A percentile compares a stretch with the other conserved stretches of the same genome.
phyloP scores from a whole-genome alignment of 805 yeast species.

The Suhomyces emberorum region DNA sequence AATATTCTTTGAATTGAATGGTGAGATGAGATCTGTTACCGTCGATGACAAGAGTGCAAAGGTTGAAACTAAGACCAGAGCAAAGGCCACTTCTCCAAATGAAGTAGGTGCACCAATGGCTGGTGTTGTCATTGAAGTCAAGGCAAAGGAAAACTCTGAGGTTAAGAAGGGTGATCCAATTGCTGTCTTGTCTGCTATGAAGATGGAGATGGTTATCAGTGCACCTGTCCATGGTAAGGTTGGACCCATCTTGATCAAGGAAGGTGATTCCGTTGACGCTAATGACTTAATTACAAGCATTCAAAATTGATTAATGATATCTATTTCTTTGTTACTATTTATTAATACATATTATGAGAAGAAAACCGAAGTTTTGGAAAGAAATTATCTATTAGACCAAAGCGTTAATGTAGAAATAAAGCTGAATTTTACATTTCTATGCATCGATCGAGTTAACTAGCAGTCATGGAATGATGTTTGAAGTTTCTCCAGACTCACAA shows the following conservation, averaged over 20 bases:
- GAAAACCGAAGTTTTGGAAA: too few relatives aligned
- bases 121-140: conserved; percentile 94
- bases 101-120: conserved; percentile 99
- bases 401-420: too few relatives aligned
- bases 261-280: conserved; percentile 95
- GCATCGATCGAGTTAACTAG: too few relatives aligned
- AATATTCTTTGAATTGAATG: conserved; percentile 96
- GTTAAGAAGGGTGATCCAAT: conserved; percentile 96
- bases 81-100: conserved; percentile 89
- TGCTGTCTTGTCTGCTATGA: conserved; percentile 95
- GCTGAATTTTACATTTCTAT: too few relatives aligned
- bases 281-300: conserved; percentile 67
- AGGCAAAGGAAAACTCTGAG: conserved; percentile 80
- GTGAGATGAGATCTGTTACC: conserved; percentile 95
- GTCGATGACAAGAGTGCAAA: conserved; percentile 86
- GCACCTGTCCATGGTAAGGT: conserved; percentile 88
- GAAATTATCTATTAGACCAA: too few relatives aligned
- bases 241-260: conserved; percentile 71
- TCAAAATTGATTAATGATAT: conserved; percentile 3
- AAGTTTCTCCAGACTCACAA: too few relatives aligned
- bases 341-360: conserved; percentile 1
- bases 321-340: conserved; percentile 1
- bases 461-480: too few relatives aligned
- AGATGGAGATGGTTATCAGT: conserved; percentile 98
- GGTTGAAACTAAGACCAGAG: conserved; percentile 79